These are phyloP conservation scores for Globisporangium ultimum DNA, from an alignment of 352 stramenopile genomes.

Conservation along the genomic window DNA sequence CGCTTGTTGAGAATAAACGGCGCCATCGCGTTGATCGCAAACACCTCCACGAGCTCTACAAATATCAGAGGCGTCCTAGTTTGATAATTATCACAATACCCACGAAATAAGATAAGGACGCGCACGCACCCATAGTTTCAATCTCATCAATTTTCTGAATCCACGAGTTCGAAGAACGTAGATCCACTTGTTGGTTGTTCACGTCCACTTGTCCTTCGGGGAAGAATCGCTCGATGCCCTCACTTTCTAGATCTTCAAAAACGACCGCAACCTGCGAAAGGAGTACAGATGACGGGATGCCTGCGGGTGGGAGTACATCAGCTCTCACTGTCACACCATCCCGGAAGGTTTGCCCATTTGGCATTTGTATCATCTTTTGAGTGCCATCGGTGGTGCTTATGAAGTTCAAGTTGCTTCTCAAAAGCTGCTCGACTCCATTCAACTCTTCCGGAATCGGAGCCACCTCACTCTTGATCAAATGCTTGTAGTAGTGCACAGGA, in stretches of 20 bases:
- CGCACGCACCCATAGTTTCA: conserved; percentile 71
- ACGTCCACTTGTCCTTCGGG: conserved; percentile 82
- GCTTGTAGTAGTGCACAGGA: conserved; percentile 91
- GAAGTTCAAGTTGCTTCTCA: conserved; percentile 49
- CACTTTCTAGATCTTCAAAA: conserved; percentile 77
- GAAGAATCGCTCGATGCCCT: conserved; percentile 50
- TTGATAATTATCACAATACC: too few relatives aligned
- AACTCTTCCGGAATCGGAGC: conserved; percentile 47
- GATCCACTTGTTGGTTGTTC: conserved; percentile 93
- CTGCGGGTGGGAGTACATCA: conserved; percentile 4
- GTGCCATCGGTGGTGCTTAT: conserved; percentile 9
- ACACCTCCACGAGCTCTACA: conserved; percentile 74
- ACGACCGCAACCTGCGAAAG: conserved; percentile 89
- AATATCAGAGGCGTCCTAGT: too few relatives aligned
- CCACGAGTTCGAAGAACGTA: conserved; percentile 91
- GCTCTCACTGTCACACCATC: conserved; percentile 27
- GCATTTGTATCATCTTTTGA: too few relatives aligned
- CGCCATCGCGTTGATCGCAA: conserved; percentile 93
- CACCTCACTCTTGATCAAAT: conserved; percentile 78
- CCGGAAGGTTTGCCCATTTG: background rate
- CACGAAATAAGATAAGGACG: too few relatives aligned
- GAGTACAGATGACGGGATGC: conserved; percentile 65
- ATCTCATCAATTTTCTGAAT: conserved; percentile 77
- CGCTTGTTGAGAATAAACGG: conserved; percentile 94
- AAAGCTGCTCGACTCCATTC: conserved; percentile 35